phyloP scores from a whole-genome alignment of 352 stramenopile genomes.

The Phytophthora fragariae region DNA sequence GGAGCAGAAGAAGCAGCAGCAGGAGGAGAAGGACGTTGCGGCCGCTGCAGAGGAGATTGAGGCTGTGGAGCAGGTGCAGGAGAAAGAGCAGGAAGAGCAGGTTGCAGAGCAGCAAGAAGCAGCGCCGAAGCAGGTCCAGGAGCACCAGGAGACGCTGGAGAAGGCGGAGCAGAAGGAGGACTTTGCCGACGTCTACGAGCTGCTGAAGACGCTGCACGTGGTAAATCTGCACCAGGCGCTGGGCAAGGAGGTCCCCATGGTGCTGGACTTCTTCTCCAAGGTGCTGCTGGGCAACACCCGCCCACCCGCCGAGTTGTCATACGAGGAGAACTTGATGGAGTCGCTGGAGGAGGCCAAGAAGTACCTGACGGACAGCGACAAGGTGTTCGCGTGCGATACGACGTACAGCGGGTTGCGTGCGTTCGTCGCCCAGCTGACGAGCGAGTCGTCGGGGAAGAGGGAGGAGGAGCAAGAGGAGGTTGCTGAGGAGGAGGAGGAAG shows the following conservation, averaged over 20 bases:
- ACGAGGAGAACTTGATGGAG: constrained; percentile 81
- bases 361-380: constrained; percentile 71
- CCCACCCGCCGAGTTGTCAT: constrained; percentile 76
- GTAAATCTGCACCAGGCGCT: constrained; percentile 80
- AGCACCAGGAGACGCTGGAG: constrained; percentile 9
- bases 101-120: constrained; percentile 10
- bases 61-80: constrained; percentile 14
- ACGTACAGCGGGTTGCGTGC: constrained; percentile 70
- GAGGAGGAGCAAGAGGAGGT: constrained; percentile 4
- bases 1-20: constrained; percentile 42
- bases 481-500: constrained; percentile 11
- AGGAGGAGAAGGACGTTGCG: not conserved
- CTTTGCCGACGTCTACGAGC: constrained; percentile 66
- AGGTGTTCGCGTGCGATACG: constrained; percentile 77
- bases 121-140: not conserved
- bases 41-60: not conserved
- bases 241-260: constrained; percentile 79
- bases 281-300: constrained; percentile 84
- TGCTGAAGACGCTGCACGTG: constrained; percentile 82
- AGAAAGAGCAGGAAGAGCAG: constrained; percentile 14
- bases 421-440: constrained; percentile 64
- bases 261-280: constrained; percentile 88
- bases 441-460: constrained; percentile 23
- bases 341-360: constrained; percentile 81
- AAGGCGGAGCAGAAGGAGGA: constrained; percentile 20